Conservation (phyloP, 495 filamentous ascomycete genomes). For the Penicillium mononematosum region DNA sequence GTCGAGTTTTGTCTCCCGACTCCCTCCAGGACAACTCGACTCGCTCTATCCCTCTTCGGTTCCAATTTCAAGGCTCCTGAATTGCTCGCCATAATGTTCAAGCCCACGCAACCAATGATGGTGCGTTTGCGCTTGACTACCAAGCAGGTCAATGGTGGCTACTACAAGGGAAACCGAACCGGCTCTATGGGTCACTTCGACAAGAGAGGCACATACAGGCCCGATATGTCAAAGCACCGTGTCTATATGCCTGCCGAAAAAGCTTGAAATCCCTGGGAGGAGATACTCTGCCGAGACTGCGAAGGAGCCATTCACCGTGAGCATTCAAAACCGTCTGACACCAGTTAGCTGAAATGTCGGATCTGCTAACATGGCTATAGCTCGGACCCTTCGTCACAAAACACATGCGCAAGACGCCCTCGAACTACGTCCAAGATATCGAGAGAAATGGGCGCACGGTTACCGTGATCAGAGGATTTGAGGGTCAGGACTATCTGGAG, state of each 20-base stretch:
- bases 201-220: conserved; percentile 76
- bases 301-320: conserved; percentile 6
- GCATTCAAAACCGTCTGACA: neutral
- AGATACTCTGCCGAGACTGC: neutral
- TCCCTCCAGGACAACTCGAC: conserved; percentile 13
- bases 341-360: conserved; percentile 6
- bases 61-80: neutral
- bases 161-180: conserved; percentile 91
- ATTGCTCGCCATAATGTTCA: conserved; percentile 49
- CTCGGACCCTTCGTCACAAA: conserved; percentile 84
- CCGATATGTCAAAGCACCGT: conserved; percentile 83
- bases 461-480: conserved; percentile 33
- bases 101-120: conserved; percentile 70
- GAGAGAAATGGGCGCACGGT: conserved; percentile 26
- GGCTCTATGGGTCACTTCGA: conserved; percentile 86
- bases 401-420: conserved; percentile 49
- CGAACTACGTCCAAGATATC: conserved; percentile 38
- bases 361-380: conserved; percentile 45
- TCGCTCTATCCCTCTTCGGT: conserved; percentile 5
- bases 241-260: conserved; percentile 77
- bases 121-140: conserved; percentile 76
- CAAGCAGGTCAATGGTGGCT: conserved; percentile 88
- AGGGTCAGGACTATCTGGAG: conserved; percentile 40
- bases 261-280: conserved; percentile 39
- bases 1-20: conserved; percentile 16